Conservation (phyloP, 169 alveolate species). For the Amoebophrya sp. region DNA sequence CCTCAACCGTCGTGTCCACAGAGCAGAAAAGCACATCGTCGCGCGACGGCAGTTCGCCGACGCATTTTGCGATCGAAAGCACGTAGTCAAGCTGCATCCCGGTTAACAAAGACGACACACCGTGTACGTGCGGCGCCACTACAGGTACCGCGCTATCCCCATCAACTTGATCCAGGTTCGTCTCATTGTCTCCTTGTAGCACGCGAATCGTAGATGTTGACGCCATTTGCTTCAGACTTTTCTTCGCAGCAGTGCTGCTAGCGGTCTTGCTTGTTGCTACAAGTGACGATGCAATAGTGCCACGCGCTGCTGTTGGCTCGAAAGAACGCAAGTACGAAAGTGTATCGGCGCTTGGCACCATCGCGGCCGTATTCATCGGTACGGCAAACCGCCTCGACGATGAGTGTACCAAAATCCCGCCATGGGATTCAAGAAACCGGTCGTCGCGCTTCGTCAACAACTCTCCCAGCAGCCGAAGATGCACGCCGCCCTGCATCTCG, state of each 20-base stretch:
- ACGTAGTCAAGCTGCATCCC: neutral
- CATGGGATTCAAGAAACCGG: neutral
- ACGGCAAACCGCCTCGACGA: neutral
- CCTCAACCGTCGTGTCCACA: neutral
- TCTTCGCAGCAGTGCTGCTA: neutral
- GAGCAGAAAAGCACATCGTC: conserved; percentile 3
- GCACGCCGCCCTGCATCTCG: neutral
- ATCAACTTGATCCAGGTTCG: too few relatives aligned
- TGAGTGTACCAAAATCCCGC: neutral
- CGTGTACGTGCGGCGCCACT: neutral
- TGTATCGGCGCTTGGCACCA: neutral
- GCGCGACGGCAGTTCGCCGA: neutral
- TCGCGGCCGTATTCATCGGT: too few relatives aligned
- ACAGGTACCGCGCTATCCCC: neutral
- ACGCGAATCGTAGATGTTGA: too few relatives aligned
- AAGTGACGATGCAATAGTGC: neutral
- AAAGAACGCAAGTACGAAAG: neutral
- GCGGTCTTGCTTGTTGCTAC: neutral
- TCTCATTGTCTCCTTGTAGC: too few relatives aligned
- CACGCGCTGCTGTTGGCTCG: neutral
- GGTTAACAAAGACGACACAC: neutral
- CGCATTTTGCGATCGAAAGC: neutral
- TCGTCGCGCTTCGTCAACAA: neutral
- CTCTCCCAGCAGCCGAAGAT: neutral
- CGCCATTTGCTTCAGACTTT: neutral